Percentiles rank a stretch among this genome's conserved stretches.
These are phyloP conservation scores for Leishmania tarentolae DNA, from an alignment of 208 protist genomes.

Conservation along the genomic window DNA sequence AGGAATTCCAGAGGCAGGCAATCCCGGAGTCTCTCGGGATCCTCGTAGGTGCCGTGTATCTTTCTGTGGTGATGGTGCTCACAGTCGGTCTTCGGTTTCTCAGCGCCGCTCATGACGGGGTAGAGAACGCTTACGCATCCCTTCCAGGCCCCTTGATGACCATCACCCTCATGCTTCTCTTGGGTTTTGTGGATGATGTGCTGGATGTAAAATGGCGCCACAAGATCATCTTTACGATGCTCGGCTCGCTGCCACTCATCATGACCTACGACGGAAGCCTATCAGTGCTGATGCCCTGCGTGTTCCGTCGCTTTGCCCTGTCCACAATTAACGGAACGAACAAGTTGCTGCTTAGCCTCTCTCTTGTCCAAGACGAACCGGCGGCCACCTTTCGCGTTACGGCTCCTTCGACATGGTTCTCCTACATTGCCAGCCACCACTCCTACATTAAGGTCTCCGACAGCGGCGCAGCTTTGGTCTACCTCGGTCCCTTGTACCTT, in stretches of 20 bases:
- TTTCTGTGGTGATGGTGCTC: slow-evolving; percentile 65
- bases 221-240: slow-evolving; percentile 97
- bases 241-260: slow-evolving; percentile 95
- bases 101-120: slow-evolving; percentile 22
- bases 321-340: slow-evolving; percentile 17
- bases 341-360: slow-evolving; percentile 18
- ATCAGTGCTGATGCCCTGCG: slow-evolving; percentile 87
- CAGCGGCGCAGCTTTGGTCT: slow-evolving; percentile 39
- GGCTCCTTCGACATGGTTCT: slow-evolving; percentile 18
- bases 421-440: slow-evolving; percentile 8
- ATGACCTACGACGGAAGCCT: slow-evolving; percentile 92
- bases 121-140: slow-evolving; percentile 44
- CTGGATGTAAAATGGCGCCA: slow-evolving; percentile 97
- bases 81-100: slow-evolving; percentile 38
- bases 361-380: neutral
- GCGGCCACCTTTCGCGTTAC: neutral
- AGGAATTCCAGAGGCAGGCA: slow-evolving; percentile 40
- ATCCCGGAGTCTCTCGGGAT: slow-evolving; percentile 86
- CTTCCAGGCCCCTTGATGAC: slow-evolving; percentile 90
- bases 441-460: slow-evolving; percentile 19
- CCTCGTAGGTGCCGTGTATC: slow-evolving; percentile 71
- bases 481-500: slow-evolving; percentile 94
- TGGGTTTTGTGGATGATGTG: slow-evolving; percentile 99
- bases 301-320: slow-evolving; percentile 32
- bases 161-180: slow-evolving; percentile 97